Evolutionary conservation across 108 stramenopile genomes (phyloP).

Genomic region (Pelagomonas calceolata): DNA sequence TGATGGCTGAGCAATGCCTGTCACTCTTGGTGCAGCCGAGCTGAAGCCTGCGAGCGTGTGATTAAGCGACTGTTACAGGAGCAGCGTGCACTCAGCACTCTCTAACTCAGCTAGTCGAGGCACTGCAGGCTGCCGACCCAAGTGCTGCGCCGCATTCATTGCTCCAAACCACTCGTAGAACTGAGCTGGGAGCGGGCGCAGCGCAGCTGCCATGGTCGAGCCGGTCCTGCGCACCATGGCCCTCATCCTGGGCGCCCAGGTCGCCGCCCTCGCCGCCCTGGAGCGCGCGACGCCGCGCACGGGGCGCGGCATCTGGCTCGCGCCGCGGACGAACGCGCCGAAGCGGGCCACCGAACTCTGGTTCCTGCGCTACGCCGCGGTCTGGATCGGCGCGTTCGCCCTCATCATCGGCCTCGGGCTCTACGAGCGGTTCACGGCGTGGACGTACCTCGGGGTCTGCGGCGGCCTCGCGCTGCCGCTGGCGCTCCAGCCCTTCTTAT

Average conservation of each 20-base stretch:
- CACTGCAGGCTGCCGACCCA: too few species aligned
- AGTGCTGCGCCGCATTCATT: too few species aligned
- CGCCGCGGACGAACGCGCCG: background rate
- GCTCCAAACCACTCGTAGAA: too few species aligned
- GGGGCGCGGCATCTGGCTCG: background rate
- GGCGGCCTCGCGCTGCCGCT: constrained; percentile 62
- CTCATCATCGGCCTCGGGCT: constrained; percentile 58
- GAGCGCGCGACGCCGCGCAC: background rate
- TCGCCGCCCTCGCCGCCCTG: background rate
- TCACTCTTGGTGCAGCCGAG: too few species aligned
- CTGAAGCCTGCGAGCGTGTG: too few species aligned
- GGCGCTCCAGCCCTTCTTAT: constrained; percentile 66
- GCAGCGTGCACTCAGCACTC: too few species aligned
- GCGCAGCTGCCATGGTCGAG: too few species aligned
- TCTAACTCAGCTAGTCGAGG: too few species aligned
- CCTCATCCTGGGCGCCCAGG: background rate
- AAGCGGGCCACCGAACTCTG: constrained; percentile 9
- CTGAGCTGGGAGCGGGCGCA: too few species aligned
- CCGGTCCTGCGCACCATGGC: background rate
- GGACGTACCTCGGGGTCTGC: constrained; percentile 58
- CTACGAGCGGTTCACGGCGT: constrained; percentile 68
- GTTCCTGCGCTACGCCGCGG: constrained; percentile 49
- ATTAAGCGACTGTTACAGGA: too few species aligned
- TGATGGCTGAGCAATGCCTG: too few species aligned
- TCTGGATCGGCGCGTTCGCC: constrained; percentile 69